Base-by-base conservation (phyloP, 1,284 basidiomycete genomes). In the Ganoderma lingzhi region DNA sequence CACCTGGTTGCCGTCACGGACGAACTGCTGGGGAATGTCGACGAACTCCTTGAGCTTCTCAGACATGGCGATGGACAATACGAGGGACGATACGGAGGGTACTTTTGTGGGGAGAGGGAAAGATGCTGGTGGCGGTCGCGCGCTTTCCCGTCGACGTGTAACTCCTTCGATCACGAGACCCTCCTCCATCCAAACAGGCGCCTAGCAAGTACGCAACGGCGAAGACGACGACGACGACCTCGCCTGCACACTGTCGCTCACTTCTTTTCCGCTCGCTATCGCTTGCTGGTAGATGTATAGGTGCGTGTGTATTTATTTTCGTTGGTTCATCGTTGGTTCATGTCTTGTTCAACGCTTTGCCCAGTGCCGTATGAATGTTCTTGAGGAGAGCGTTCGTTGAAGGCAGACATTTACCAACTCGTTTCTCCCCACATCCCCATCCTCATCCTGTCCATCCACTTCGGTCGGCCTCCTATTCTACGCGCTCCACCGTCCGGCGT, bases 1-100 rank as follows among this genome's bases (percentile, higher is more conserved):
- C 66, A 96, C 96, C 86, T 96, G 95, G 76, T 94, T 95, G 69
- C 97, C 97, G 76, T 99, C 97, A 77, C 90, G 93, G 76, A 97
- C 77, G 82, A 99, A 99, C 78, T 96, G 90, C 81, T 96, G 94
- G 65, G 97, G 96, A 73, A 97, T 88, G 72, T 98, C 96, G 74
- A 93, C 84, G 82, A 98, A 90, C 79, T 99, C 97, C 80, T 90
- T 93, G 76, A 98, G 81, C 84, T 94, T 94, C 81, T 97, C 96
- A 72, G 95, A 94, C 94, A 96, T 96, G 79, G 71, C 83, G 71
- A n/a, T 64, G 60, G 56, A 66, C 73, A 72, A 68, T 53, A 71
- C 67, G 58, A 55, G 53, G 30, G 51, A 59, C 44, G 64, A 51
- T 65, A 59, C 51, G 58, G 60, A 62, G 71, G 64, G 62, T 60